These are phyloP conservation scores for Fusarium palustre DNA, from an alignment of 2,329 filamentous ascomycete genomes.

Conservation along the genomic window DNA sequence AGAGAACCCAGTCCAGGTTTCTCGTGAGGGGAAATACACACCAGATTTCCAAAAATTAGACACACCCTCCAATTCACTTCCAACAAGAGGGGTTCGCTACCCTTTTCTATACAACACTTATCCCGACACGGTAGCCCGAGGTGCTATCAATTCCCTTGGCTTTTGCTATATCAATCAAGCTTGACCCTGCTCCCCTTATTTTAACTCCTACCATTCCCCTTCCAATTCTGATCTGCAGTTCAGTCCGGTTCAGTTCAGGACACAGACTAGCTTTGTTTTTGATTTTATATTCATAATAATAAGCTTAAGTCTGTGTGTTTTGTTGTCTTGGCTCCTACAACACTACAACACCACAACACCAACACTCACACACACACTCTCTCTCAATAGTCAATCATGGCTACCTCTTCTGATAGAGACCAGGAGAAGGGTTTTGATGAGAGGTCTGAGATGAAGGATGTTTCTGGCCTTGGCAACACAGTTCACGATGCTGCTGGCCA, in stretches of 20 bases:
- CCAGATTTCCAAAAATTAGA: neutral
- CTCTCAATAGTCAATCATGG: conserved; percentile 19
- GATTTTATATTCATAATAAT: neutral
- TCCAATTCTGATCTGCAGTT: conserved; percentile 17
- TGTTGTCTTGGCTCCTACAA: neutral
- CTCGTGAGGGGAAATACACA: conserved; percentile 40
- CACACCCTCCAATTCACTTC: conserved; percentile 9
- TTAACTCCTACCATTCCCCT: neutral
- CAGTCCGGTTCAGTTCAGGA: conserved; percentile 14
- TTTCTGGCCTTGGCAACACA: conserved; percentile 3
- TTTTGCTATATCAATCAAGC: conserved; percentile 31
- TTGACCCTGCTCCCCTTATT: conserved; percentile 16
- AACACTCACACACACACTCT: too few species aligned
- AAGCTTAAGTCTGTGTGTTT: neutral
- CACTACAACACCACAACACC: neutral
- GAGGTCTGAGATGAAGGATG: conserved; percentile 40
- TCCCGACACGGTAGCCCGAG: conserved; percentile 44
- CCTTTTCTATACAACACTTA: neutral
- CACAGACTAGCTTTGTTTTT: conserved; percentile 13
- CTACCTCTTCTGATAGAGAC: conserved; percentile 41
- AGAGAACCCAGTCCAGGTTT: neutral
- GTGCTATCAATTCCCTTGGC: conserved; percentile 30
- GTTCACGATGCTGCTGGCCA: conserved; percentile 41
- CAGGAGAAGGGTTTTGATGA: conserved; percentile 41
- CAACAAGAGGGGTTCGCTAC: conserved; percentile 23